Base-by-base conservation (phyloP, 2,329 filamentous ascomycete genomes). In the Clonostachys rhizophaga region DNA sequence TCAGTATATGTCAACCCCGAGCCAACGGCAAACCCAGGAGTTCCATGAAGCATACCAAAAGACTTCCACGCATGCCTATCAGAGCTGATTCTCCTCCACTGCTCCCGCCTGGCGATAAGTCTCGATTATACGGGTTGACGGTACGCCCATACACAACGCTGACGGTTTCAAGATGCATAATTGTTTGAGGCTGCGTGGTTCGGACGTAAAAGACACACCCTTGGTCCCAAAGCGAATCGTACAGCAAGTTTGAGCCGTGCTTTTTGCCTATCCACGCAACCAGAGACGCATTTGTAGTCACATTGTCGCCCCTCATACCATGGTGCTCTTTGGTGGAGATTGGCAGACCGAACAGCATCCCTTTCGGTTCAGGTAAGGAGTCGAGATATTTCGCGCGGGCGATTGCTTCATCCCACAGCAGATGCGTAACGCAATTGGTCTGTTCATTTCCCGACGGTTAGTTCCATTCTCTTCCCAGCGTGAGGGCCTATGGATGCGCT, bases 181-280 rank as follows among this genome's bases (percentile, higher is more conserved):
- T 65, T 0, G 71, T 75, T 50, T 82, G 78, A 2, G 85, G 84
- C 3, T 88, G 69, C 53, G 86, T 87, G 1, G 85, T 88, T 63
- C 88, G 88, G 52, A 78, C 77, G 54, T 86, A 84, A 17, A 84
- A 65, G 0, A 88, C 73, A 2, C 83, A 84, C 2, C 85, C 85
- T 0, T 81, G 69, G 30, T 71, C 70, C 34, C 77, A 62, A 4
- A 88, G 65, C 3, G 85, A 66, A 13, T 77, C 70, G 1, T 85
- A 77, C 5, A 87, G 65, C 0, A 74, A 78, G 72, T 56, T 86
- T 3, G 16, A 18, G 78, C 49, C 71, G 62, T 17, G 64, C 61
- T 8, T 77, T 74, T 2, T 81, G 81, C 40, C 78, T 70, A 45
- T 73, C 66, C 34, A 78, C 79, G 44, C 81, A 67, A 6, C 70